Base-by-base conservation (phyloP, 2,329 filamentous ascomycete genomes). In the Fusarium torulosum region DNA sequence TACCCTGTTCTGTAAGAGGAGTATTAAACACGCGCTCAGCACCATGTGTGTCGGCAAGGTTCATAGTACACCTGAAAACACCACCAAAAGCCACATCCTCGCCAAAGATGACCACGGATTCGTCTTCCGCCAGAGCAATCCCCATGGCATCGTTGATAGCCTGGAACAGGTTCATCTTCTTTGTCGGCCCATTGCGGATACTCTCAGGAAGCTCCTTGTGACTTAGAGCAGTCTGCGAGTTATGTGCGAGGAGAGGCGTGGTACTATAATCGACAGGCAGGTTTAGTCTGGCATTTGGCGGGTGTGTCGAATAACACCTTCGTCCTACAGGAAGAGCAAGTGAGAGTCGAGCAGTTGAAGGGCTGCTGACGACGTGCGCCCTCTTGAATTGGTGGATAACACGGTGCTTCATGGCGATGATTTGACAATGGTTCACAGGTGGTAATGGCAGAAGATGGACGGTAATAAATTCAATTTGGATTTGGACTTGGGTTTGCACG, bases 61-160 rank as follows among this genome's bases (percentile, higher is more conserved):
- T 93, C 89, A 96, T 95, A 31, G 93, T 95, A 80, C 94, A 97
- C 57, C 96, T 88, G 76, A 99, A 99, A 17, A 99, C 96, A 53
- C 96, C 96, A 41, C 96, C 96, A 68, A 99, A 99, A 15, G 96
- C 93, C 9, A 99, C 94, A 76, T 99, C 96, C 79, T 99, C 96
- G 41, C 96, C 96, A 74, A 99, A 99, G 11, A 99, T 85, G 57
- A 98, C 82, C 21, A 97, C 93, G 19, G 90, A 89, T 67, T 97
- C 93, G 73, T 97, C 94, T 35, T 90, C 88, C 17, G 91, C 88
- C 27, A 99, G 85, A 23, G 95, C 93, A 60, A 91, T 92, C 21
- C 91, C 88, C 21, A 99, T 85, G 13, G 95, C 94, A 69, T 95
- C 90, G 77, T 98, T 98, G 82, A 99, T 89, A 50, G 96, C 91